Base-by-base conservation (phyloP, 2,329 filamentous ascomycete species). In the Claviceps sp. region DNA sequence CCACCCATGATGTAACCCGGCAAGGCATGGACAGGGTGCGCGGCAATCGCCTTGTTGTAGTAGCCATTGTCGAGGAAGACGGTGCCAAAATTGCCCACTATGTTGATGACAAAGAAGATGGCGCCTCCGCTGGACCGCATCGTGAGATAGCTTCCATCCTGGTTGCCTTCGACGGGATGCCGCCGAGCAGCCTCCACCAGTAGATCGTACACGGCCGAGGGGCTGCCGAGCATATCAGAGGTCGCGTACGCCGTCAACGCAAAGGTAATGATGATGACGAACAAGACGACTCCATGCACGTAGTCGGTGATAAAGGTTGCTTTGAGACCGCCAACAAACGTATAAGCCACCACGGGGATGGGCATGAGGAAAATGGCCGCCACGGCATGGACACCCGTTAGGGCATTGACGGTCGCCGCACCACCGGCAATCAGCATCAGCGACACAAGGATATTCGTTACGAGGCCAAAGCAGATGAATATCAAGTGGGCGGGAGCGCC, bases 11-110 rank as follows among this genome's bases (percentile, higher is more conserved):
- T 84, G 62, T 95, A 95, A 18, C 89, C 89, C 0, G 89, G 89
- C 2, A 96, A 78, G 0, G 89, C 90, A 55, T 91, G 82, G 0
- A 91, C 85, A 1, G 89, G 89, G 22, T 82, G 85, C 0, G 90
- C 89, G 6, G 90, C 88, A 60, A 95, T 95, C 16, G 89, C 89
- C 68, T 95, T 95, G 75, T 95, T 93, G 70, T 89, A 95, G 71
- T 94, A 95, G 16, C 85, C 84, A 57, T 90, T 90, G 62, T 94
- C 89, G 45, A 89, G 75, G 71, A 94, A 94, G 4, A 94, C 87
- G 1, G 86, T 89, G 54, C 77, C 84, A 54, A 91, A 93, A 68
- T 90, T 90, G 42, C 87, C 87, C 38, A 90, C 84, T 7, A 72
- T 84, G 67, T 94, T 94, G 69, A 94, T 94, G 40, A 94, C 82